Evolutionary conservation across 164 flowering plant genomes (phyloP).

Genomic region (Cinnamomum chago): DNA sequence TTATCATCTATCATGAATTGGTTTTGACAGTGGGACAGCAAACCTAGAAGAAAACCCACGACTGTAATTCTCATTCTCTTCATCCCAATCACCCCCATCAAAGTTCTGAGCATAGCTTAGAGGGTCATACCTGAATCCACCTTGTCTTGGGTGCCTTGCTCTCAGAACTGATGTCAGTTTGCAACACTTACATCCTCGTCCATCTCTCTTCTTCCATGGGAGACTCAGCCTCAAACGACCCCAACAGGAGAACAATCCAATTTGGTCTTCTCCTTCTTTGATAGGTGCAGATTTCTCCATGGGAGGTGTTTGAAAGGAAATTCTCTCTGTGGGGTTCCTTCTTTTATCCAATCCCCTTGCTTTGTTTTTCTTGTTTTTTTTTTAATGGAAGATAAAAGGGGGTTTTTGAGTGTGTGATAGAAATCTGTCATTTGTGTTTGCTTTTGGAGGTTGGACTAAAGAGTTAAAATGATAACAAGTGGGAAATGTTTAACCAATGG

Average conservation of each 20-base stretch:
- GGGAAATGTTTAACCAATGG: no score
- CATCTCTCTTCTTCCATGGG: conserved; percentile 20
- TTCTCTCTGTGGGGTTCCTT: not conserved
- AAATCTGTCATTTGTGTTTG: not conserved
- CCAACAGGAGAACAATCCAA: conserved; percentile 31
- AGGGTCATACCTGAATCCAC: conserved; percentile 39
- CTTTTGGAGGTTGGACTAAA: not conserved
- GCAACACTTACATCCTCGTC: conserved; percentile 1
- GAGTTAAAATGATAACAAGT: no score
- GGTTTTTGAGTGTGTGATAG: not conserved
- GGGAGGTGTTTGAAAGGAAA: not conserved
- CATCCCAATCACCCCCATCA: conserved; percentile 35
- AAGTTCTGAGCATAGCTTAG: conserved; percentile 55
- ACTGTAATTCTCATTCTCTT: conserved; percentile 16
- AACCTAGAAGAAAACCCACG: conserved; percentile 39
- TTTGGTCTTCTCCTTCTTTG: conserved; percentile 6
- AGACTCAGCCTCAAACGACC: conserved; percentile 31
- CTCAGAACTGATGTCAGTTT: conserved; percentile 6
- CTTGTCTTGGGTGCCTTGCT: conserved; percentile 10
- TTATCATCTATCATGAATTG: conserved; percentile 1
- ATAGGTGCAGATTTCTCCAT: conserved; percentile 9
- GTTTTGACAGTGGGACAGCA: conserved; percentile 21
- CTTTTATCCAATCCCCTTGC: not conserved
- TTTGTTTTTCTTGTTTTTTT: not conserved
- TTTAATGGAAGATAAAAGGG: not conserved